Conservation (phyloP, 192 early-diverging fungal genomes). For the Dispira simplex region DNA sequence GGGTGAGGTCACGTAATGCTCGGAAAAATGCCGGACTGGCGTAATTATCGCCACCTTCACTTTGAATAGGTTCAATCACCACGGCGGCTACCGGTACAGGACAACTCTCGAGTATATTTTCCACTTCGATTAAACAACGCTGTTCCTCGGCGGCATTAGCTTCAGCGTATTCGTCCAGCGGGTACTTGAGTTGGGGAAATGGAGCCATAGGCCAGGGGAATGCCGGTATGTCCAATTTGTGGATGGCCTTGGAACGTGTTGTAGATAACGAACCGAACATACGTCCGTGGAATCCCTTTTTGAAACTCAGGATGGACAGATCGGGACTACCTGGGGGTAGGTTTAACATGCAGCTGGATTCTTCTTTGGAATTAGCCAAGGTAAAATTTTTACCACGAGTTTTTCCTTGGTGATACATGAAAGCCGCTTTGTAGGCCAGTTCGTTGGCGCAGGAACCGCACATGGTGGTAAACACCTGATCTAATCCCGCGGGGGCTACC, state of each 20-base stretch:
- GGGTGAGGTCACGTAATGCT: conserved; percentile 36
- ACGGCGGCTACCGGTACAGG: conserved; percentile 40
- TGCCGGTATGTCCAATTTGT: conserved; percentile 61
- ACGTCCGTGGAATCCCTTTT: no score
- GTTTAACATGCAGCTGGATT: no score
- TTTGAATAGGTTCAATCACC: conserved; percentile 56
- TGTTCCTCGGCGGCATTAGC: conserved; percentile 45
- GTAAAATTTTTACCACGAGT: no score
- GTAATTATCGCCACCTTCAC: conserved; percentile 49
- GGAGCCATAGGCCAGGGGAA: conserved; percentile 46
- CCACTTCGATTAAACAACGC: conserved; percentile 33
- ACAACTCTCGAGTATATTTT: conserved; percentile 28
- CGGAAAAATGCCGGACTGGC: conserved; percentile 53
- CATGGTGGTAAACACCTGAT: conserved; percentile 54
- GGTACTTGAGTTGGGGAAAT: conserved; percentile 52
- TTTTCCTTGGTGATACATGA: no score
- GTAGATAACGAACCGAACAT: conserved; percentile 47
- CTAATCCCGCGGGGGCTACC: conserved; percentile 46
- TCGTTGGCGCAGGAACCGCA: conserved; percentile 64
- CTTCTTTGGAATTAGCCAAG: no score
- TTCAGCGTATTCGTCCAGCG: conserved; percentile 34
- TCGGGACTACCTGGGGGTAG: no score
- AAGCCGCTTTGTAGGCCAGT: conserved; percentile 57
- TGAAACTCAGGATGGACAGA: no score
- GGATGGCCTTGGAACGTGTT: conserved; percentile 50